Conservation (phyloP, 1,284 basidiomycete genomes). For the Marasmius sp. region DNA sequence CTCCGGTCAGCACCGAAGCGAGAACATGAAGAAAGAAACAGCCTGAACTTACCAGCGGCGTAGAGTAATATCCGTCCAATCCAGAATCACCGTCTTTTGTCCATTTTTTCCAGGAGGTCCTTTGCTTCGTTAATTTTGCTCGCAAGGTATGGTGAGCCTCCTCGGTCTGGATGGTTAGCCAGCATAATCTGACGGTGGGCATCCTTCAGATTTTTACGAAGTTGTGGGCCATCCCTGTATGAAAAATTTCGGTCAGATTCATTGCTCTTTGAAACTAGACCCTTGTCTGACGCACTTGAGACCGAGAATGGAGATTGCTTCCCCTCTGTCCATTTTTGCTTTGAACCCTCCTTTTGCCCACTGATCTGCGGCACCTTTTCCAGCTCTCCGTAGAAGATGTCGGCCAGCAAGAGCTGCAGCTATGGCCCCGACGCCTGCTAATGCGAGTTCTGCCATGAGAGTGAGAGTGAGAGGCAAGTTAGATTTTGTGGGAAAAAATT, state of each 20-base stretch:
- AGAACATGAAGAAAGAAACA: background rate
- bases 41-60: background rate
- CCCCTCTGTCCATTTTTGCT: conserved; percentile 94
- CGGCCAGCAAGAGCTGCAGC: conserved; percentile 82
- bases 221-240: conserved; percentile 70
- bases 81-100: background rate
- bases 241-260: conserved; percentile 2
- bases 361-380: conserved; percentile 70
- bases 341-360: conserved; percentile 96
- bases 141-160: conserved; percentile 95
- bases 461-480: background rate
- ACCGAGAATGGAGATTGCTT: conserved; percentile 89
- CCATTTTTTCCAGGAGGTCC: conserved; percentile 69
- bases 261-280: background rate
- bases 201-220: conserved; percentile 80
- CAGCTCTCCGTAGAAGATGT: conserved; percentile 59
- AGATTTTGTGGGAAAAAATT: background rate
- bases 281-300: conserved; percentile 67
- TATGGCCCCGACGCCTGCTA: conserved; percentile 78
- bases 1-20: background rate
- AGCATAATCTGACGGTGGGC: conserved; percentile 93
- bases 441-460: conserved; percentile 70
- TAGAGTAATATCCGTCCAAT: background rate
- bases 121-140: conserved; percentile 97
- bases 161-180: conserved; percentile 94